A percentile compares a stretch with the other conserved stretches of the same genome.
Evolutionary conservation across 202 grass and related monocot species (phyloP).

Genomic region (Cymbopogon flexuosus): DNA sequence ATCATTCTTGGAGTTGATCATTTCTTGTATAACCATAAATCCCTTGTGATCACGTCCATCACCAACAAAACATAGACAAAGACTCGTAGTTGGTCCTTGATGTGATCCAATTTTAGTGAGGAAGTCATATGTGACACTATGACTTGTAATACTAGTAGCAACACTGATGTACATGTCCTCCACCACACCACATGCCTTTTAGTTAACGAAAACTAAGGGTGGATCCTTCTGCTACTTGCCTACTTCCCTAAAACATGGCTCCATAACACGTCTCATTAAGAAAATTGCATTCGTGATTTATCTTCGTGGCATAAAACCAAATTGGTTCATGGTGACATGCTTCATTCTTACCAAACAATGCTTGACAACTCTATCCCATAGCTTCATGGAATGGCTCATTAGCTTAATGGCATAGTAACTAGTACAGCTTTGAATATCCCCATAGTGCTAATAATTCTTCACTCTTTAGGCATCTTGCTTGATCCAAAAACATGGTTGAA

Average conservation of each 20-base stretch:
- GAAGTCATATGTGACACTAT: no score
- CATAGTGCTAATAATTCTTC: neutral
- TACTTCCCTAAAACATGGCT: neutral
- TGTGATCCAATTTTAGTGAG: no score
- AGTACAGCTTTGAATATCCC: neutral
- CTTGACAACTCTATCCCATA: neutral
- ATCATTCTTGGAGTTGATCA: no score
- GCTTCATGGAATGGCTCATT: neutral
- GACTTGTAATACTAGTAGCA: no score
- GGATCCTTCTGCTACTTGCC: neutral
- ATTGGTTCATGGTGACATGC: neutral
- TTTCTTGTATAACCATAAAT: neutral
- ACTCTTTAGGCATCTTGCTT: neutral
- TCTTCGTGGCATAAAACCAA: neutral
- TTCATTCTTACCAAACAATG: neutral
- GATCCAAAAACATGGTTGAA: neutral
- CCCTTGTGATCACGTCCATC: neutral
- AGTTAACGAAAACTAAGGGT: no score
- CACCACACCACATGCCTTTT: no score
- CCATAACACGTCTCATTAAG: neutral
- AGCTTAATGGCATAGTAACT: neutral
- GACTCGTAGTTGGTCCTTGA: neutral
- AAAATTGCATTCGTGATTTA: neutral
- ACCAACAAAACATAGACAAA: neutral
- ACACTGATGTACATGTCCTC: no score